Evolutionary conservation across 371 early-diverging fungal genomes (phyloP).

Genomic region (Lichtheimia ramosa): DNA sequence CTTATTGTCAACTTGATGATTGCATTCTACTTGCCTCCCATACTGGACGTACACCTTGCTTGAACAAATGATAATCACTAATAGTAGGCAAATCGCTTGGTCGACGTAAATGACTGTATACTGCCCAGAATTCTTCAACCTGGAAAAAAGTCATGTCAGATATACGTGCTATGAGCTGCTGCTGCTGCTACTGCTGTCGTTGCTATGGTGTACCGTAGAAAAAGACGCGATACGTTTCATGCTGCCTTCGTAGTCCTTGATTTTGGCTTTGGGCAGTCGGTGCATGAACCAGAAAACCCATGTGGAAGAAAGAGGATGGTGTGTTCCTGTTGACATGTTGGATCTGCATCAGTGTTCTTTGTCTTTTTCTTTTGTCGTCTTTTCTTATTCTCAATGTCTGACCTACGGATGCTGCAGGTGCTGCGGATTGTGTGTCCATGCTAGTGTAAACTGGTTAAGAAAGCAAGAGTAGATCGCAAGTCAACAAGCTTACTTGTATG

Average conservation of each 20-base stretch:
- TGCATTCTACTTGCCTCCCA: constrained; percentile 80
- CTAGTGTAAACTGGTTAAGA: too few relatives aligned
- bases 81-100: constrained; percentile 88
- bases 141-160: constrained; percentile 13
- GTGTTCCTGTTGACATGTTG: constrained; percentile 4
- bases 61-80: constrained; percentile 95
- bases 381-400: background rate
- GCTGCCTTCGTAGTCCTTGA: constrained; percentile 81
- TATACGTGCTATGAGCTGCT: too few relatives aligned
- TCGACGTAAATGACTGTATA: constrained; percentile 82
- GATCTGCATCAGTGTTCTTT: background rate
- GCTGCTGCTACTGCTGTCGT: too few relatives aligned
- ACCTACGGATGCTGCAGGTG: too few relatives aligned
- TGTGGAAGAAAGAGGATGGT: constrained; percentile 58
- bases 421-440: background rate
- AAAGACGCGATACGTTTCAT: constrained; percentile 88
- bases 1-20: background rate
- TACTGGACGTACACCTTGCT: constrained; percentile 92
- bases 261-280: constrained; percentile 83
- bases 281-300: constrained; percentile 95
- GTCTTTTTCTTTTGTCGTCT: background rate
- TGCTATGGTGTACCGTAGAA: constrained; percentile 58
- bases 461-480: too few relatives aligned
- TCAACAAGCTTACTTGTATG: too few relatives aligned
- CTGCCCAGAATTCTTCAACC: constrained; percentile 94